Conservation (phyloP, 371 early-diverging fungal genomes). For the Mortierella sp. region DNA sequence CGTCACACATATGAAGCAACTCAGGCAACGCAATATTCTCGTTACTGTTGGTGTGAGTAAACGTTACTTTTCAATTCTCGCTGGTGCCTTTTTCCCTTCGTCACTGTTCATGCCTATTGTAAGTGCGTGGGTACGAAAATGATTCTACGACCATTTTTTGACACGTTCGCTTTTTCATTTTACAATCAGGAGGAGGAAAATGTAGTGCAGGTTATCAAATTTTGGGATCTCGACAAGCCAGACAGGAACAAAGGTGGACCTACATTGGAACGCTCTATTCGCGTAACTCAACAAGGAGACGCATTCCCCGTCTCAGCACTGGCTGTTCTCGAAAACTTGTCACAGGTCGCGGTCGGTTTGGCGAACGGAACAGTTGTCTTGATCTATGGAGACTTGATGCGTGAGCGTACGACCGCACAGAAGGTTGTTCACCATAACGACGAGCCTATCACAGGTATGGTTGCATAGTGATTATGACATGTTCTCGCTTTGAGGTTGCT, state of each 20-base stretch:
- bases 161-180: no score
- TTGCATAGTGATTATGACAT: neutral
- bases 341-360: conserved; percentile 92
- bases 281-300: conserved; percentile 81
- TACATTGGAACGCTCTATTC: conserved; percentile 74
- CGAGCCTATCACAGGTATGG: conserved; percentile 85
- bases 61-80: no score
- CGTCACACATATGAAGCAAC: conserved; percentile 85
- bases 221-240: conserved; percentile 87
- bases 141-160: no score
- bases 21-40: conserved; percentile 80
- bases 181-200: conserved; percentile 66
- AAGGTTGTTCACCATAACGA: conserved; percentile 86
- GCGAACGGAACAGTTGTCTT: conserved; percentile 92
- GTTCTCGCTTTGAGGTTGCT: neutral
- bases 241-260: conserved; percentile 69
- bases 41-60: conserved; percentile 80
- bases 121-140: no score
- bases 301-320: conserved; percentile 89
- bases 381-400: conserved; percentile 86
- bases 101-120: neutral
- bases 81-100: no score
- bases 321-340: conserved; percentile 84
- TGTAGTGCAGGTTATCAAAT: conserved; percentile 72
- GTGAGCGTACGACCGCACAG: conserved; percentile 84